Evolutionary conservation across 352 stramenopile species (phyloP).

Genomic region (Globisporangium acanthophoron): DNA sequence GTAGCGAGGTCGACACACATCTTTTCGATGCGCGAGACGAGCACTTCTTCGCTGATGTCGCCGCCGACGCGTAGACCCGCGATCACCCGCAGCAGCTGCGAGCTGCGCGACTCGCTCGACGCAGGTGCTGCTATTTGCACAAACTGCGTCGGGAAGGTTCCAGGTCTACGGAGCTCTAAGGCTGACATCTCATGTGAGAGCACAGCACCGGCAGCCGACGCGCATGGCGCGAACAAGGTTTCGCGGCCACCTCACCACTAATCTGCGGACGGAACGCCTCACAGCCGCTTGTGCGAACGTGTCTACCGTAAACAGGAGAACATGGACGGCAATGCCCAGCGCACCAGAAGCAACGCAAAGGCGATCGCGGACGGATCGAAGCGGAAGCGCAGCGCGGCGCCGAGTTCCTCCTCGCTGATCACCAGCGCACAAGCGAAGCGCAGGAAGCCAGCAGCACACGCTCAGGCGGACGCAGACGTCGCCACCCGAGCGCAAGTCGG

Average conservation of each 20-base stretch:
- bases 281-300: not conserved
- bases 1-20: too few species aligned
- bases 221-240: not conserved
- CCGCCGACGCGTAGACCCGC: not conserved
- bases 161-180: too few species aligned
- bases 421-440: conserved; percentile 1
- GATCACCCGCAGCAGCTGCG: not conserved
- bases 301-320: not conserved
- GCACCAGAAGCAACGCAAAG: not conserved
- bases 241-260: too few species aligned
- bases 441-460: not conserved
- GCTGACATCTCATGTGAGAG: too few species aligned
- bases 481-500: conserved; percentile 5
- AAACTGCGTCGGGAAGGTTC: not conserved
- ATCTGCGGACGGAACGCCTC: too few species aligned
- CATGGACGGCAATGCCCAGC: not conserved
- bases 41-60: not conserved
- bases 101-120: not conserved
- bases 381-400: not conserved
- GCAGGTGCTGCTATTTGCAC: not conserved
- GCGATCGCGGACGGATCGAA: not conserved
- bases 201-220: not conserved
- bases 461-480: not conserved
- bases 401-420: not conserved
- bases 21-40: not conserved